Evolutionary conservation across 225 moss, liverwort and hornwort species (phyloP), one percentile per base, ranked within the genome.

Genomic region (Physcomitrellopsis africana): DNA sequence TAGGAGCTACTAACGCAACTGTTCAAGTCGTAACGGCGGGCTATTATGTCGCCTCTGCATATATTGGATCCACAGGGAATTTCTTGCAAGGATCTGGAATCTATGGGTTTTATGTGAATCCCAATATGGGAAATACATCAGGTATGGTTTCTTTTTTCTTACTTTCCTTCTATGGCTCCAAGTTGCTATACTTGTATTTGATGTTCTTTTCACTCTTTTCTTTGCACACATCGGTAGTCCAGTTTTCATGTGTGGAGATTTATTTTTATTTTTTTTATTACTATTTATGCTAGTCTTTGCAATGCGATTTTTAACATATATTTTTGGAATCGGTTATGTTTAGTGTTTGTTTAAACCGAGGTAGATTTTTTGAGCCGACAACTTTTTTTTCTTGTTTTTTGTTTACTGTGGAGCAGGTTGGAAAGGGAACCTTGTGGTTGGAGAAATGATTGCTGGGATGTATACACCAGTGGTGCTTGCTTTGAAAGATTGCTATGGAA

Each of bases 361-460:
- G 19, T 48, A 48, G 48, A 10, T 48, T 48, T 48, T 48, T 2
- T 29, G 29, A 4, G 29, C 2, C 10, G 48, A 14, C 13, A 14
- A 48, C 1, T 3, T 3, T 48, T 48, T n/a, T 59, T 14, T 69
- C 0, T 29, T 65, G 52, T 29, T 29, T 29, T 4, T 29, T 29
- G 29, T 29, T 15, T 58, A 18, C 3, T 58, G 23, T 24, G 8
- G 13, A 63, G 48, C 71, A 84, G 84, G 74, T 70, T 84, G 78
- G 81, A 77, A 51, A 74, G 84, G 42, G 12, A 75, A 84, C 62
- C 74, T 81, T n/a, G 75, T 84, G 67, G 81, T 84, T 48, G 84
- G 81, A 58, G 56, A 81, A 70, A 81, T 81, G 84, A 74, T 81
- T 48, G 84, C 81, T 19, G 84, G 81, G 8, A 59, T 74, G 54